Percentiles rank a stretch among this genome's conserved stretches.
Conservation (phyloP, 495 filamentous ascomycete species). For the Xylaria bambusicola region DNA sequence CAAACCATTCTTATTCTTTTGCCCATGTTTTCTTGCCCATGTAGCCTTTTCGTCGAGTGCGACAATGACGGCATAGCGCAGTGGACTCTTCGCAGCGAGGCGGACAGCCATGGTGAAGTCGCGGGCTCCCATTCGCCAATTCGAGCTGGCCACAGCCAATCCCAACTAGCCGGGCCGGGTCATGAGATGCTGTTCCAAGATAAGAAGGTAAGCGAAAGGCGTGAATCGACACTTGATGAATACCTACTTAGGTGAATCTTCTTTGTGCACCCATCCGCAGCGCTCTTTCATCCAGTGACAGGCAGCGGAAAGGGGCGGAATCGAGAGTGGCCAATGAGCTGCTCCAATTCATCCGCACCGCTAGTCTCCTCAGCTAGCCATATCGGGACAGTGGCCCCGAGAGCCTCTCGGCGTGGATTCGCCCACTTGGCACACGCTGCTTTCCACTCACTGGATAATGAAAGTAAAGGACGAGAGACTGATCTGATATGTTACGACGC, state of each 20-base stretch:
- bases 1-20: too few relatives aligned
- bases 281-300: background rate
- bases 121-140: conserved; percentile 1
- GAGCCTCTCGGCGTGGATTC: background rate
- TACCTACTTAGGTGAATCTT: background rate
- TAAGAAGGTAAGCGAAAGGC: conserved; percentile 15
- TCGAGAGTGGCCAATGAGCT: background rate
- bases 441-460: too few relatives aligned
- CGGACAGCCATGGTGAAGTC: background rate
- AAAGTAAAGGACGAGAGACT: too few relatives aligned
- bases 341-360: background rate
- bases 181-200: conserved; percentile 15
- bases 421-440: background rate
- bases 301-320: too few relatives aligned
- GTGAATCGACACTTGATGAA: background rate
- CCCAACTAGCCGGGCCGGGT: background rate
- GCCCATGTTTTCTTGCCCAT: too few relatives aligned
- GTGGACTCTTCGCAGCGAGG: conserved; percentile 3
- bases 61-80: conserved; percentile 13
- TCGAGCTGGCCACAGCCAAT: background rate
- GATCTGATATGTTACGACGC: too few relatives aligned
- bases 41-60: background rate
- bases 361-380: background rate
- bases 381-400: background rate
- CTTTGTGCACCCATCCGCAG: background rate